phyloP scores from a whole-genome alignment of 371 early-diverging fungal species.

The Blakeslea trispora region DNA sequence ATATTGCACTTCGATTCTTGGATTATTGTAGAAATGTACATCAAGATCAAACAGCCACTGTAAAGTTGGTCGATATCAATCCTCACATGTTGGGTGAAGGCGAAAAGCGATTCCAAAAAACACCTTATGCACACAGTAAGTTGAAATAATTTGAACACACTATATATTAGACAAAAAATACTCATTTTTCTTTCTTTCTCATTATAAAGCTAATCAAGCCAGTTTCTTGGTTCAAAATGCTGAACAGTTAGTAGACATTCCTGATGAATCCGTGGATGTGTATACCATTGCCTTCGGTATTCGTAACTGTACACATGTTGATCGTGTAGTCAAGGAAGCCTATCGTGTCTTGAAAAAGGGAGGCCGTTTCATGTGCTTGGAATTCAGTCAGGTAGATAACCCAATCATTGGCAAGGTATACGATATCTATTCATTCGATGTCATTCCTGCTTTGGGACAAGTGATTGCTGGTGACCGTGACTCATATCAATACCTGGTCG shows the following conservation, averaged over 20 bases:
- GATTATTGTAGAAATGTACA: constrained; percentile 77
- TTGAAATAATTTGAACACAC: too few species aligned
- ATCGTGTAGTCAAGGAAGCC: constrained; percentile 86
- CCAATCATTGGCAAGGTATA: constrained; percentile 85
- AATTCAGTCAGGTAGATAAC: constrained; percentile 91
- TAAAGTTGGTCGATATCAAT: constrained; percentile 95
- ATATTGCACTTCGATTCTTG: constrained; percentile 92
- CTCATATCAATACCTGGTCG: constrained; percentile 98
- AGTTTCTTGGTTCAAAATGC: constrained; percentile 88
- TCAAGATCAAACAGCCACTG: constrained; percentile 67
- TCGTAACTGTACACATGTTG: constrained; percentile 95
- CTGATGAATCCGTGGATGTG: constrained; percentile 82
- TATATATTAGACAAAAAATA: too few species aligned
- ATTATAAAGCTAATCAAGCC: constrained; percentile 67
- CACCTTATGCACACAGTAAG: constrained; percentile 65
- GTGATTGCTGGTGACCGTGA: constrained; percentile 88
- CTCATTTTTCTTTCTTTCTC: too few species aligned
- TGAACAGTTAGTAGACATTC: constrained; percentile 76
- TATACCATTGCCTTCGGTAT: constrained; percentile 98
- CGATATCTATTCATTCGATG: constrained; percentile 92
- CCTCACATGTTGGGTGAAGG: constrained; percentile 94
- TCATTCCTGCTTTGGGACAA: constrained; percentile 91
- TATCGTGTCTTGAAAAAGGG: constrained; percentile 94
- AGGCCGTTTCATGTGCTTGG: constrained; percentile 93
- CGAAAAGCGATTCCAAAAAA: constrained; percentile 67